phyloP scores from a whole-genome alignment of 2,329 filamentous ascomycete species.

The Plectosphaerella plurivora region DNA sequence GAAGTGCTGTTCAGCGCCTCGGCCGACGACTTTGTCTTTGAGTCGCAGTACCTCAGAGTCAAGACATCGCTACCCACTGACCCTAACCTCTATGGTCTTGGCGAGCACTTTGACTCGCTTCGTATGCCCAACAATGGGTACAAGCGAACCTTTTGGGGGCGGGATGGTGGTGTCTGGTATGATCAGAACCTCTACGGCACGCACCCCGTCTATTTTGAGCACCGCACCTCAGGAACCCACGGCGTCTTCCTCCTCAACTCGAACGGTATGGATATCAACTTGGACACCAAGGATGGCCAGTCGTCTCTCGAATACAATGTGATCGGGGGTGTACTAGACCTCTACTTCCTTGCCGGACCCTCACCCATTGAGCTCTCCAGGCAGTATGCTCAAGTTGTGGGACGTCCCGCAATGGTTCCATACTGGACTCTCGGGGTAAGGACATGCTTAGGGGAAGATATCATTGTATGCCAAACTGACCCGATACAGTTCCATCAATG shows the following conservation, averaged over 20 bases:
- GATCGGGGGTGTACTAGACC: constrained; percentile 71
- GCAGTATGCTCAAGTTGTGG: constrained; percentile 40
- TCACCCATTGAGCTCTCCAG: constrained; percentile 22
- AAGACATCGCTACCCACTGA: constrained; percentile 60
- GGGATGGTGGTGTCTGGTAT: background rate
- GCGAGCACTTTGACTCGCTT: constrained; percentile 67
- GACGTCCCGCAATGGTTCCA: constrained; percentile 72
- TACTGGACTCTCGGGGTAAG: constrained; percentile 56
- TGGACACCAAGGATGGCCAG: background rate
- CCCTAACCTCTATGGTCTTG: constrained; percentile 73
- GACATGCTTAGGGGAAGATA: no score
- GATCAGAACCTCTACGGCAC: constrained; percentile 69
- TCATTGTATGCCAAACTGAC: background rate
- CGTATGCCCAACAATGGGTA: constrained; percentile 63
- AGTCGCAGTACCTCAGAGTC: constrained; percentile 76
- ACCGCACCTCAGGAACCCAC: constrained; percentile 65
- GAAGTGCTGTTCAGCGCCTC: constrained; percentile 66
- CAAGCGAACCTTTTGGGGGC: constrained; percentile 25
- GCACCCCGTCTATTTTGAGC: constrained; percentile 78
- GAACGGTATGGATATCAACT: constrained; percentile 44
- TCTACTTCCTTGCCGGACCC: constrained; percentile 76
- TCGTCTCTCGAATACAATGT: constrained; percentile 66
- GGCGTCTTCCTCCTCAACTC: constrained; percentile 74
- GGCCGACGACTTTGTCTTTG: constrained; percentile 63
- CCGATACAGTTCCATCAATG: constrained; percentile 66